Conservation (phyloP, 768 basidiomycete genomes). For the Rhizopogon vinicolor region DNA sequence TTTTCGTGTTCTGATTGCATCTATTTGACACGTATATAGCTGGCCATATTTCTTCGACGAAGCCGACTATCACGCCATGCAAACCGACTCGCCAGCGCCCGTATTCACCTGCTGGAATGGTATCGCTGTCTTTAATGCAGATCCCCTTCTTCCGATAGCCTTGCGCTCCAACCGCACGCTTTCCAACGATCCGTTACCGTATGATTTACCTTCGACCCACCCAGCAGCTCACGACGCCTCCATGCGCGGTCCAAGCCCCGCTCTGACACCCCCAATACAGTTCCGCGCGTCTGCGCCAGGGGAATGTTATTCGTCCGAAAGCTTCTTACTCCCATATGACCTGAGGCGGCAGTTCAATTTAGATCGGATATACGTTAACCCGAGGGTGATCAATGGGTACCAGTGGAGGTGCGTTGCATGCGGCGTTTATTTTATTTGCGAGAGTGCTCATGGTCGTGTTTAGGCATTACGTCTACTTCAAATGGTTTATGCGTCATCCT, state of each 20-base stretch:
- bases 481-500: constrained; percentile 34
- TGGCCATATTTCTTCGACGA: constrained; percentile 42
- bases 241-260: constrained; percentile 19
- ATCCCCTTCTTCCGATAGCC: constrained; percentile 35
- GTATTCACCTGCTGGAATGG: constrained; percentile 46
- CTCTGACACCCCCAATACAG: constrained; percentile 24
- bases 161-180: constrained; percentile 34
- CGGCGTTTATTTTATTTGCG: neutral
- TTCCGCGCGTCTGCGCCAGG: constrained; percentile 25
- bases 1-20: neutral
- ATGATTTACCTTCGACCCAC: constrained; percentile 24
- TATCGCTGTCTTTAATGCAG: constrained; percentile 34
- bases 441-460: neutral
- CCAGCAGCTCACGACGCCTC: constrained; percentile 15
- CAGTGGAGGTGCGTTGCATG: constrained; percentile 25
- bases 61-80: constrained; percentile 29
- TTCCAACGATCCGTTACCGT: constrained; percentile 25
- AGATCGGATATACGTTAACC: constrained; percentile 33
- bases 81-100: constrained; percentile 34
- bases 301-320: constrained; percentile 36
- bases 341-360: constrained; percentile 34
- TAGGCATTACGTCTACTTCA: constrained; percentile 29
- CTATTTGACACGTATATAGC: neutral
- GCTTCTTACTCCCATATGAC: constrained; percentile 39
- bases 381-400: constrained; percentile 35